phyloP scores from a whole-genome alignment of 257 asterid genomes.

The Coffea eugenioides region DNA sequence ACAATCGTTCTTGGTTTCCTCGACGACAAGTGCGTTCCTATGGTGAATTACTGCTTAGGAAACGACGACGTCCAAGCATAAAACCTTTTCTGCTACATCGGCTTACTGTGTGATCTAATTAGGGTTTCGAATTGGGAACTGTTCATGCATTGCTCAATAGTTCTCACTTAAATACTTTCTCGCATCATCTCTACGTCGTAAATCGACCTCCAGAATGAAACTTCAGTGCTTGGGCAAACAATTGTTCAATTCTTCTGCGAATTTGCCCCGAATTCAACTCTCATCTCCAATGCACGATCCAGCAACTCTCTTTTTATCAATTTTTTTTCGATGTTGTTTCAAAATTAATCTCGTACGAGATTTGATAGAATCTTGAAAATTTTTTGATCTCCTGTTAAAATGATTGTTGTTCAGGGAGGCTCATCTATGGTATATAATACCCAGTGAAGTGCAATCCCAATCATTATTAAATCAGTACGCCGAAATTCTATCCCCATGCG shows the following conservation, averaged over 20 bases:
- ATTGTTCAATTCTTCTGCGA: slow-evolving; percentile 35
- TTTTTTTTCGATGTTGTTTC: background rate
- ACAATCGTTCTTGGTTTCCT: background rate
- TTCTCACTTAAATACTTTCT: background rate
- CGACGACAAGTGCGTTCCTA: background rate
- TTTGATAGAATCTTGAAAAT: background rate
- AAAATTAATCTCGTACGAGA: background rate
- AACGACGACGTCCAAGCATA: background rate
- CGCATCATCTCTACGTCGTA: background rate
- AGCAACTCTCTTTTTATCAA: background rate
- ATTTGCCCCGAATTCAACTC: slow-evolving; percentile 43
- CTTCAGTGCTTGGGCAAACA: slow-evolving; percentile 37
- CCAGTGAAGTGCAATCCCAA: slow-evolving; percentile 64
- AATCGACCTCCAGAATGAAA: slow-evolving; percentile 43
- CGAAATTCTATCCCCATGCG: slow-evolving; percentile 66
- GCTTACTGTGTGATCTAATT: background rate
- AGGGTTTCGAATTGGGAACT: background rate
- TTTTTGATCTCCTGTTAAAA: background rate
- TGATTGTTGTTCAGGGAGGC: slow-evolving; percentile 50
- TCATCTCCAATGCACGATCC: slow-evolving; percentile 51
- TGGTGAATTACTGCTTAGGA: background rate
- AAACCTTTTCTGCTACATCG: background rate
- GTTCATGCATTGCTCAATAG: background rate
- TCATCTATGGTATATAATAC: slow-evolving; percentile 81
- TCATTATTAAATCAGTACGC: slow-evolving; percentile 53